Evolutionary conservation across 202 grass and related monocot species (phyloP).

Genomic region (Carex sylvatica): DNA sequence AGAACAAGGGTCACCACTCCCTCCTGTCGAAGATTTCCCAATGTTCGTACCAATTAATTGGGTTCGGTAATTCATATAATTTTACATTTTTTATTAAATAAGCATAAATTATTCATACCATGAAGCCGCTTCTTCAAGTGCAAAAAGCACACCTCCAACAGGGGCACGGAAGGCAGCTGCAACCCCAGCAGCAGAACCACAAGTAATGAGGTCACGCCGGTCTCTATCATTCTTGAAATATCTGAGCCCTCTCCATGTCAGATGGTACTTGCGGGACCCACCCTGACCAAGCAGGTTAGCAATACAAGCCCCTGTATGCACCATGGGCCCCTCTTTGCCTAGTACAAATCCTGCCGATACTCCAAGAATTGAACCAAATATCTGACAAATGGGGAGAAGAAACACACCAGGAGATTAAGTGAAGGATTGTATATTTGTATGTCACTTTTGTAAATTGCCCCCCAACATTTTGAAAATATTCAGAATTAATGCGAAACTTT

Average conservation of each 20-base stretch:
- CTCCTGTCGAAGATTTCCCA: not conserved
- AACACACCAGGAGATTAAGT: not conserved
- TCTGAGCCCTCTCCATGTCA: constrained; percentile 84
- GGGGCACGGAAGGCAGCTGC: constrained; percentile 91
- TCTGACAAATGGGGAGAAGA: constrained; percentile 38
- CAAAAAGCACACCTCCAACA: constrained; percentile 91
- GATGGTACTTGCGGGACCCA: constrained; percentile 83
- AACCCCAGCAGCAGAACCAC: constrained; percentile 81
- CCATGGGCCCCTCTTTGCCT: constrained; percentile 96
- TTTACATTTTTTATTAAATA: not conserved
- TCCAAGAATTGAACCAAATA: constrained; percentile 88
- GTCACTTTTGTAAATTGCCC: not conserved
- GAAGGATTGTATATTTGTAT: not conserved
- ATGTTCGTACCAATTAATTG: not conserved
- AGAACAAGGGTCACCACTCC: not conserved
- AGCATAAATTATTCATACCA: constrained; percentile 46
- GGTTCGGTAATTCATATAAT: not conserved
- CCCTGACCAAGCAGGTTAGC: constrained; percentile 92
- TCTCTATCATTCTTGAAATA: constrained; percentile 95
- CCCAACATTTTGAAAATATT: not conserved
- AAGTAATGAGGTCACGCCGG: constrained; percentile 91
- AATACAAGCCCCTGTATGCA: constrained; percentile 90
- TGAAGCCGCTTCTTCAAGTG: constrained; percentile 91
- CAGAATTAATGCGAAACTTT: not conserved
- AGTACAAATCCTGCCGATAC: constrained; percentile 88